These are phyloP conservation scores for Talaromyces sp. DNA, from an alignment of 2,329 filamentous ascomycete species.

Conservation along the genomic window DNA sequence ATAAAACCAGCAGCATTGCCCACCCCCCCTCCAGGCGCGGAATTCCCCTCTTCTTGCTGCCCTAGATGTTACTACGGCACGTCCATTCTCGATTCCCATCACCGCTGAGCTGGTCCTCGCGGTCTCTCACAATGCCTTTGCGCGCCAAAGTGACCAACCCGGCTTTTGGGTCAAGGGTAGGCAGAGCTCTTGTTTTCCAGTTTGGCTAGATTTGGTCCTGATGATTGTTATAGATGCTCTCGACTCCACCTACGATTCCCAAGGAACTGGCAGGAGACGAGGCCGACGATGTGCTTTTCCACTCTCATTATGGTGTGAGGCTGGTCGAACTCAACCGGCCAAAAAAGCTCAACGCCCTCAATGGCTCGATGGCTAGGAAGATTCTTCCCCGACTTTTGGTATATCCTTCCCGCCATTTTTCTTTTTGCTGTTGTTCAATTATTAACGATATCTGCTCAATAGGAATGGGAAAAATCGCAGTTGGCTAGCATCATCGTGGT, in stretches of 20 bases:
- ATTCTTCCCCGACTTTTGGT: slow-evolving; percentile 77
- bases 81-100: slow-evolving; percentile 33
- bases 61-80: slow-evolving; percentile 41
- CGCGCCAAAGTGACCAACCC: slow-evolving; percentile 68
- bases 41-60: slow-evolving; percentile 16
- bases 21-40: not conserved
- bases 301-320: slow-evolving; percentile 80
- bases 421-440: not conserved
- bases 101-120: slow-evolving; percentile 46
- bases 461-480: slow-evolving; percentile 92
- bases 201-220: too few relatives aligned
- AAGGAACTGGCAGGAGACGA: slow-evolving; percentile 65
- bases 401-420: not conserved
- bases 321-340: slow-evolving; percentile 93
- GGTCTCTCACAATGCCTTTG: slow-evolving; percentile 64
- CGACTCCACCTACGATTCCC: slow-evolving; percentile 30
- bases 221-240: slow-evolving; percentile 34
- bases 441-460: slow-evolving; percentile 1
- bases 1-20: not conserved
- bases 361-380: slow-evolving; percentile 91
- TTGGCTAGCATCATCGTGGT: slow-evolving; percentile 89
- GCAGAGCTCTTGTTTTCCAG: slow-evolving; percentile 3
- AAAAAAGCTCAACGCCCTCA: slow-evolving; percentile 84
- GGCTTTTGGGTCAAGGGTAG: slow-evolving; percentile 52
- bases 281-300: slow-evolving; percentile 88